These are phyloP conservation scores for Litsea cubeba DNA, from an alignment of 164 flowering plant species.

Conservation along the genomic window DNA sequence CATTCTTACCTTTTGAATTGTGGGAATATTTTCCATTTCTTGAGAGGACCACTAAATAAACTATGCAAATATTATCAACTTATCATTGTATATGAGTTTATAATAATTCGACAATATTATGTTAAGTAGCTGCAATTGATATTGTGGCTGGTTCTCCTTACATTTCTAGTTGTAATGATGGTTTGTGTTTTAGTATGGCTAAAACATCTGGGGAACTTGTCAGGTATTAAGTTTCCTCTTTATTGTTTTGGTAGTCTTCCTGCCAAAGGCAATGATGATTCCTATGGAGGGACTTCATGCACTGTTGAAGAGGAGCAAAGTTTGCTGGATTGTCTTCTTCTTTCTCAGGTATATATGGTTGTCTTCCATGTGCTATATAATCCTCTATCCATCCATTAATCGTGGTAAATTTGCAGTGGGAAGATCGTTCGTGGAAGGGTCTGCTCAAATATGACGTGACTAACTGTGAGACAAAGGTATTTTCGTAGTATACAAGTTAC, in stretches of 20 bases:
- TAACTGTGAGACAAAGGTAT: slow-evolving; percentile 32
- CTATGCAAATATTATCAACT: background rate
- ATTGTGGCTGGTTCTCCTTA: background rate
- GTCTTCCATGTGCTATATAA: too few relatives aligned
- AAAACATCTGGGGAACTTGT: background rate
- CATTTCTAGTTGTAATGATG: background rate
- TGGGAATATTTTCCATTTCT: background rate
- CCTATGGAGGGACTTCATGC: slow-evolving; percentile 13
- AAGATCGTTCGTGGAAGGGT: slow-evolving; percentile 31
- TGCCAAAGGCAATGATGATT: slow-evolving; percentile 6
- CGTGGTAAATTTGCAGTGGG: slow-evolving; percentile 21
- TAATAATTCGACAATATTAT: too few relatives aligned
- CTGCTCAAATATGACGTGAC: slow-evolving; percentile 32
- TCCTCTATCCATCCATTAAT: too few relatives aligned
- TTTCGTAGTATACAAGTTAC: background rate
- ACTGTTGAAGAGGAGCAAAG: slow-evolving; percentile 21
- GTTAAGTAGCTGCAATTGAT: background rate
- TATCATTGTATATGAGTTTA: background rate
- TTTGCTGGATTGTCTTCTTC: slow-evolving; percentile 29
- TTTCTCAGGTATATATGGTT: slow-evolving; percentile 26
- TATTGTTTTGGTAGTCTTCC: slow-evolving; percentile 22
- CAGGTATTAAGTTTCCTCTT: slow-evolving; percentile 25
- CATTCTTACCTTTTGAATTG: too few relatives aligned
- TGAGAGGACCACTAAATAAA: background rate
- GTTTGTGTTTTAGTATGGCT: background rate